Percentiles rank a stretch among this genome's conserved stretches.
Evolutionary conservation across 305 asterid species (phyloP).

Genomic region (Lippia alba): DNA sequence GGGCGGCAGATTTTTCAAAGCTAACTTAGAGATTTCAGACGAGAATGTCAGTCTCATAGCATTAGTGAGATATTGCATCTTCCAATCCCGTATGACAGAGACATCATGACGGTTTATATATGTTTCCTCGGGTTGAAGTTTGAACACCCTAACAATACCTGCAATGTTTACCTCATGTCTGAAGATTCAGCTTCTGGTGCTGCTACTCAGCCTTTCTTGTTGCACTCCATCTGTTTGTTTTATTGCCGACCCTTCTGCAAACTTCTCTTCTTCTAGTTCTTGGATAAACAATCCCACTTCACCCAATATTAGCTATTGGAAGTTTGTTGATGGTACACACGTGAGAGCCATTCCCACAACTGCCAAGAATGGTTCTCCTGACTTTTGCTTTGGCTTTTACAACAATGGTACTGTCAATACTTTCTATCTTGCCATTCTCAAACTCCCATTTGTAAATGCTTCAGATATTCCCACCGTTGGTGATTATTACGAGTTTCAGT

Average conservation of each 20-base stretch:
- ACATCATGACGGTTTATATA: too few species aligned
- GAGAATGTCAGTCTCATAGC: too few species aligned
- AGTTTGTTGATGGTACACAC: neutral
- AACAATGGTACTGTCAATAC: constrained; percentile 8
- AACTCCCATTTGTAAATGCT: neutral
- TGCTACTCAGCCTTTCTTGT: neutral
- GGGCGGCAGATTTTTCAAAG: too few species aligned
- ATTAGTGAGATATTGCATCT: too few species aligned
- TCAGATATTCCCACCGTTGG: neutral
- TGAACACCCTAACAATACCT: too few species aligned
- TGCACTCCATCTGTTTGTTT: neutral
- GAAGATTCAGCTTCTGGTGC: neutral
- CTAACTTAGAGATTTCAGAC: too few species aligned
- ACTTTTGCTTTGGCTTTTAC: neutral
- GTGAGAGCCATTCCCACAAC: neutral
- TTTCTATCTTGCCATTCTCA: neutral
- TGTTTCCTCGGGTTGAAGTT: too few species aligned
- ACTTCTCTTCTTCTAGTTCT: neutral
- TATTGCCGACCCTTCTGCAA: neutral
- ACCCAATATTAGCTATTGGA: neutral
- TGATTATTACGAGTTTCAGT: neutral
- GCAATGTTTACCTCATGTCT: neutral
- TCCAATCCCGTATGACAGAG: too few species aligned
- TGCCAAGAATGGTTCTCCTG: neutral
- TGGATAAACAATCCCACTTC: neutral